Base-by-base conservation (phyloP, 257 asterid genomes). In the Galeopsis tetrahit region DNA sequence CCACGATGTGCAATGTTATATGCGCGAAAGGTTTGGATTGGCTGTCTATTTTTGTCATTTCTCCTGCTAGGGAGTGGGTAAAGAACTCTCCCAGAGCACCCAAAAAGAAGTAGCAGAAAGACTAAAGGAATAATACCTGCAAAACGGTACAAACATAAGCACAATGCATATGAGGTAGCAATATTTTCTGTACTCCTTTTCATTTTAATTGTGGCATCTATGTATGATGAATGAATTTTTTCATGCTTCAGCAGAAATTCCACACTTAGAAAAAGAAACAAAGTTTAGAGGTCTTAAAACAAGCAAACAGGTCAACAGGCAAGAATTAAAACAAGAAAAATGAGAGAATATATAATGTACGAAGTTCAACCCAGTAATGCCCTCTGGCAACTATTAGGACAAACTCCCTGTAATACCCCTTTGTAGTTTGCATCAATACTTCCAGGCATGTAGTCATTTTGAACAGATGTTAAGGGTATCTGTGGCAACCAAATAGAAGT, bases 1-100 rank as follows among this genome's bases (percentile, higher is more conserved):
- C 99, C 99, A 80, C 99, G 94, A 77, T 92, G 99, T 9, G 99
- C 99, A 61, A 95, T 71, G 88, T 95, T 95, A 75, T 80, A 92
- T 1, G 99, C 85, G 61, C 99, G 97, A 76, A 90, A 90, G 5
- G 96, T 87, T 70, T 95, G 99, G 52, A 95, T 75, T 8, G 97
- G 94, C 62, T 72, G 88, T 75, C 79, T 85, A 59, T 82, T 87
- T 81, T 88, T 84, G 38, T 88, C 96, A n/a, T 90, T 89, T 83
- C 96, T 89, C 75, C 96, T 76, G 77, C 97, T 85, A 7, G 97
- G 99, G 15, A 90, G 96, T 58, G 98, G 99, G 77, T 89, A 89
- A 64, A 94, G 93, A 72, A 86, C 86, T 81, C 98, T 87, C 36
- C 91, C 96, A 34, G 87, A 85, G 82, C 90, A 84, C 56, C 86